These are phyloP conservation scores for Suillus cothurnatus DNA, from an alignment of 768 basidiomycete genomes.

Conservation along the genomic window DNA sequence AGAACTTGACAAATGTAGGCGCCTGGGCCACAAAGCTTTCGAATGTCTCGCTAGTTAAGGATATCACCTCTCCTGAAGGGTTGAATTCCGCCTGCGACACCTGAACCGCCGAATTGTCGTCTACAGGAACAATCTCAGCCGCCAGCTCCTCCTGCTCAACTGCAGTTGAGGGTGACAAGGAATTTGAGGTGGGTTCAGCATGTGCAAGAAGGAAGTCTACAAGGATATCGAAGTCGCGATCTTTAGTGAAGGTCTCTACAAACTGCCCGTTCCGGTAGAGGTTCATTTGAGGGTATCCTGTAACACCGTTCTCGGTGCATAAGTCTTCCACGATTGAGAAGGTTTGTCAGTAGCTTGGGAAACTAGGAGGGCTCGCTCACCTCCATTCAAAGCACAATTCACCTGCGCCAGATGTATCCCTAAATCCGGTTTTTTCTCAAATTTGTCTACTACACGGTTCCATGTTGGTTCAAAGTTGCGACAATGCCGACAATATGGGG, in stretches of 20 bases:
- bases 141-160: slow-evolving; percentile 11
- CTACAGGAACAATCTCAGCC: slow-evolving; percentile 4
- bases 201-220: slow-evolving; percentile 56
- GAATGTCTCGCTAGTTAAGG: slow-evolving; percentile 38
- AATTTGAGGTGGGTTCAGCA: slow-evolving; percentile 27
- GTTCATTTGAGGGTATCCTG: slow-evolving; percentile 75
- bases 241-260: slow-evolving; percentile 55
- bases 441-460: slow-evolving; percentile 62
- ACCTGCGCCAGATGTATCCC: slow-evolving; percentile 75
- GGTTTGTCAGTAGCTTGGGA: not conserved
- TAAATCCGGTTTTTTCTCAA: slow-evolving; percentile 40
- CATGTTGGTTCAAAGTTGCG: slow-evolving; percentile 80
- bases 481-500: slow-evolving; percentile 86
- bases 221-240: slow-evolving; percentile 56
- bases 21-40: slow-evolving; percentile 43
- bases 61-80: slow-evolving; percentile 27
- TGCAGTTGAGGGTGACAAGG: slow-evolving; percentile 11
- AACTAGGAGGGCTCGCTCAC: slow-evolving; percentile 42
- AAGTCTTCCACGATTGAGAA: slow-evolving; percentile 55
- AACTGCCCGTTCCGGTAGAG: slow-evolving; percentile 70
- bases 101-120: slow-evolving; percentile 20
- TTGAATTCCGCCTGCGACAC: slow-evolving; percentile 18
- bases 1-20: slow-evolving; percentile 76
- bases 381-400: slow-evolving; percentile 77
- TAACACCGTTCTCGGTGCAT: slow-evolving; percentile 68